phyloP scores from a whole-genome alignment of 1,139 yeast genomes.

The Candida sojae region DNA sequence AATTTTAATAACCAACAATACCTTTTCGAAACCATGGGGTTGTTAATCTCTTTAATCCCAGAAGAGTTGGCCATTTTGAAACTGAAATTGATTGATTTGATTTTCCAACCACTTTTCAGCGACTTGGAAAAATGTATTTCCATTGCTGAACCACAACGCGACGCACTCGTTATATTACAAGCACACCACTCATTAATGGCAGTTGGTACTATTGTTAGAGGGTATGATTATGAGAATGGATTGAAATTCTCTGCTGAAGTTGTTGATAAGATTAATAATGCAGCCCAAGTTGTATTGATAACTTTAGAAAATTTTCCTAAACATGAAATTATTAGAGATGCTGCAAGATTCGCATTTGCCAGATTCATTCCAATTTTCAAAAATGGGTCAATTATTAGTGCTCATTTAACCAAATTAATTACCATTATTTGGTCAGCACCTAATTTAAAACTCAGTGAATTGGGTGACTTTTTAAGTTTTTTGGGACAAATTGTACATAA shows the following conservation, averaged over 20 bases:
- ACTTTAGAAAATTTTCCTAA: slow-evolving; percentile 76
- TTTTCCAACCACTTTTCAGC: slow-evolving; percentile 77
- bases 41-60: slow-evolving; percentile 53
- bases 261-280: slow-evolving; percentile 60
- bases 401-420: slow-evolving; percentile 71
- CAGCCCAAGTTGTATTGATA: slow-evolving; percentile 81
- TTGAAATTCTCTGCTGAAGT: slow-evolving; percentile 34
- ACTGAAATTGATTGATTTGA: slow-evolving; percentile 54
- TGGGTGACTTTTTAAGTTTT: slow-evolving; percentile 81
- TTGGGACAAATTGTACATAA: slow-evolving; percentile 85
- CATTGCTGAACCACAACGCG: slow-evolving; percentile 33
- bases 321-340: slow-evolving; percentile 74
- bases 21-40: slow-evolving; percentile 79
- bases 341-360: slow-evolving; percentile 84
- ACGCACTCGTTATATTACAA: slow-evolving; percentile 57
- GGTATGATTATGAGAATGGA: slow-evolving; percentile 56
- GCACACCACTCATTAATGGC: slow-evolving; percentile 89
- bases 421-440: slow-evolving; percentile 71
- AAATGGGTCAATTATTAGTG: slow-evolving; percentile 32
- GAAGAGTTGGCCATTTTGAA: slow-evolving; percentile 30
- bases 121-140: slow-evolving; percentile 67
- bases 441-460: slow-evolving; percentile 61
- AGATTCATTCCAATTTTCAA: slow-evolving; percentile 75
- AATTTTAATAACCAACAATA: slow-evolving; percentile 78
- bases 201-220: slow-evolving; percentile 86